phyloP scores from a whole-genome alignment of 2,329 filamentous ascomycete species.

The Diplodia mutila region DNA sequence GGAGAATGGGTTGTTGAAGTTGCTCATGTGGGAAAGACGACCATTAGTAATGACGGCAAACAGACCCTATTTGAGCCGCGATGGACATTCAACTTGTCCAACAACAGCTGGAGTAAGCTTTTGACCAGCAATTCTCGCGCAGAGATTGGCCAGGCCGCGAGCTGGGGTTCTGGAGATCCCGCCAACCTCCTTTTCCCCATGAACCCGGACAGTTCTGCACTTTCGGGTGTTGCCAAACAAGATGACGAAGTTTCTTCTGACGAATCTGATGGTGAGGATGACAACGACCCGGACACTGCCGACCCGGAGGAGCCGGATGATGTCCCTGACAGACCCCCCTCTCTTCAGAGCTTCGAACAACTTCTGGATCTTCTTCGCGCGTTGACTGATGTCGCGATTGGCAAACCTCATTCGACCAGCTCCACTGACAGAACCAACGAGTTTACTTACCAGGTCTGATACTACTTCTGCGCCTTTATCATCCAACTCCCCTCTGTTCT shows the following conservation, averaged over 20 bases:
- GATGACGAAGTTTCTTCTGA: background rate
- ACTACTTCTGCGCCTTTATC: background rate
- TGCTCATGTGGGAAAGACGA: background rate
- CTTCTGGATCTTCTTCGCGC: background rate
- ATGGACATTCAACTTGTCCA: slow-evolving; percentile 1
- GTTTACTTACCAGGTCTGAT: background rate
- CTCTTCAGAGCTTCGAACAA: background rate
- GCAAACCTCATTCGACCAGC: background rate
- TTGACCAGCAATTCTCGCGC: background rate
- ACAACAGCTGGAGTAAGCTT: background rate
- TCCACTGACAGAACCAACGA: slow-evolving; percentile 4
- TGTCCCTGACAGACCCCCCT: background rate
- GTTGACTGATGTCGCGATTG: background rate
- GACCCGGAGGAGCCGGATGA: background rate
- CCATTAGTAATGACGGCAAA: background rate
- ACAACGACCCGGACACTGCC: background rate
- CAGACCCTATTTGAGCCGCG: background rate
- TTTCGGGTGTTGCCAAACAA: background rate
- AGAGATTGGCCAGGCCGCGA: slow-evolving; percentile 1
- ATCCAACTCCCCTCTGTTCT: background rate
- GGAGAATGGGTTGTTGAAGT: slow-evolving; percentile 14
- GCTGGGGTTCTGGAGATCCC: background rate
- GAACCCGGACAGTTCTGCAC: background rate
- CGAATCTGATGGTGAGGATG: background rate
- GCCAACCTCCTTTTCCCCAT: background rate